Conservation (phyloP, 2,329 filamentous ascomycete genomes). For the Endothia cerciana region DNA sequence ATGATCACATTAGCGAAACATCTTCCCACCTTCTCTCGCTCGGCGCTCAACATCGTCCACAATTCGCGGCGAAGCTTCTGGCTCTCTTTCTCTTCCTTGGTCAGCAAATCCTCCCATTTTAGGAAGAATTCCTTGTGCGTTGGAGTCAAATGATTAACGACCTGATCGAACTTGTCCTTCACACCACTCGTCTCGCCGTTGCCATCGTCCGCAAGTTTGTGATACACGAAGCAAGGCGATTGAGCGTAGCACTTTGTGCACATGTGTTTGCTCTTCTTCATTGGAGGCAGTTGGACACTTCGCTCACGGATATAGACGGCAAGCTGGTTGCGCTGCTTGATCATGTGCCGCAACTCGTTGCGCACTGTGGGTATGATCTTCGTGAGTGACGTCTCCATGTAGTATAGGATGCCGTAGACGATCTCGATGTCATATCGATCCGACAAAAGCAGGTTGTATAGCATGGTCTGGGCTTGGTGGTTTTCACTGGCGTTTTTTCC, state of each 20-base stretch:
- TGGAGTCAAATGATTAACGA: constrained; percentile 76
- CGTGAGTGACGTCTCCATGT: constrained; percentile 88
- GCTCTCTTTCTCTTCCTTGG: constrained; percentile 90
- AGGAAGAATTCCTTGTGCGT: constrained; percentile 82
- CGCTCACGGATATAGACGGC: constrained; percentile 84
- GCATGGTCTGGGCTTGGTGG: constrained; percentile 89
- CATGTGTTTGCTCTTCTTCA: constrained; percentile 80
- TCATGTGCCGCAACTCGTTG: constrained; percentile 91
- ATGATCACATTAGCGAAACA: constrained; percentile 91
- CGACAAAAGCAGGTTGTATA: constrained; percentile 90
- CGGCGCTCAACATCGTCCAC: constrained; percentile 92
- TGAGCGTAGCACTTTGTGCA: constrained; percentile 92
- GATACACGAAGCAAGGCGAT: constrained; percentile 88
- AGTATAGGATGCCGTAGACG: constrained; percentile 88
- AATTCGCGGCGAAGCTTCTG: constrained; percentile 86
- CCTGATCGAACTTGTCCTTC: constrained; percentile 78
- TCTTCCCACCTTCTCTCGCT: constrained; percentile 84
- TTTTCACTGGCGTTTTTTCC: constrained; percentile 80
- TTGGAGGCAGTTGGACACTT: constrained; percentile 77
- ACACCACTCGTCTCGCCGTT: constrained; percentile 80
- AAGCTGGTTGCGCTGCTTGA: constrained; percentile 91
- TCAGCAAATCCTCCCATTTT: constrained; percentile 92
- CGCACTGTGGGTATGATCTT: constrained; percentile 83
- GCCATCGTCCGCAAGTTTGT: constrained; percentile 86
- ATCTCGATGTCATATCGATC: constrained; percentile 95